Evolutionary conservation across 768 basidiomycete genomes (phyloP).

Genomic region (Termitomyces sp.): DNA sequence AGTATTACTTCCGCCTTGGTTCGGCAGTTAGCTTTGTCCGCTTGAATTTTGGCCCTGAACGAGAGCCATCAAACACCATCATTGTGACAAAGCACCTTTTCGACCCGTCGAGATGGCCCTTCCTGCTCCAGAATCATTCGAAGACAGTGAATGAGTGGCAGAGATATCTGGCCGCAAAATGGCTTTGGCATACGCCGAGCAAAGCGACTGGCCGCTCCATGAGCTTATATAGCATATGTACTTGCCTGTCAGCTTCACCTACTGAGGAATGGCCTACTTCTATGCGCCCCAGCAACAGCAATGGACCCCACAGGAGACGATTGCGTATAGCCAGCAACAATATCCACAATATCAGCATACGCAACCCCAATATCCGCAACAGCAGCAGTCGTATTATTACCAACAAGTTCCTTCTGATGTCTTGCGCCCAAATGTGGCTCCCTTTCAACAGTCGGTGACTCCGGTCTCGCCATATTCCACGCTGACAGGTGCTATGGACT

Average conservation of each 20-base stretch:
- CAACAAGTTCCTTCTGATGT: not conserved
- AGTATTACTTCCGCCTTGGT: not conserved
- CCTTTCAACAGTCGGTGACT: constrained; percentile 2
- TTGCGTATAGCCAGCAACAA: not conserved
- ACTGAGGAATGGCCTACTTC: constrained; percentile 6
- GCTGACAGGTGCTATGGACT: constrained; percentile 14
- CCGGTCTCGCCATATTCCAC: constrained; percentile 16
- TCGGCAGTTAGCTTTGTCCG: not conserved
- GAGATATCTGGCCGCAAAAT: not conserved
- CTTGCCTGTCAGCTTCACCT: not conserved
- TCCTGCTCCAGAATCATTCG: not conserved
- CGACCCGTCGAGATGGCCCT: not conserved
- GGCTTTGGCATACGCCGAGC: constrained; percentile 7
- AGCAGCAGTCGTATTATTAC: not conserved
- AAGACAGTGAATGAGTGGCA: not conserved
- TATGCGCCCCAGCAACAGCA: constrained; percentile 3
- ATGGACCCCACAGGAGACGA: constrained; percentile 3
- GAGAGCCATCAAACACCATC: not conserved
- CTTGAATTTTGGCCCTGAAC: not conserved
- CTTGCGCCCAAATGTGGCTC: not conserved
- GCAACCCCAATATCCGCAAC: not conserved
- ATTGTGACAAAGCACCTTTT: not conserved
- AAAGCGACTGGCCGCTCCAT: constrained; percentile 5
- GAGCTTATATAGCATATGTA: constrained; percentile 1
- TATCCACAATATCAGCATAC: not conserved